These are phyloP conservation scores for Geranium rotundifolium DNA, from an alignment of 345 rosid genomes.

Conservation along the genomic window DNA sequence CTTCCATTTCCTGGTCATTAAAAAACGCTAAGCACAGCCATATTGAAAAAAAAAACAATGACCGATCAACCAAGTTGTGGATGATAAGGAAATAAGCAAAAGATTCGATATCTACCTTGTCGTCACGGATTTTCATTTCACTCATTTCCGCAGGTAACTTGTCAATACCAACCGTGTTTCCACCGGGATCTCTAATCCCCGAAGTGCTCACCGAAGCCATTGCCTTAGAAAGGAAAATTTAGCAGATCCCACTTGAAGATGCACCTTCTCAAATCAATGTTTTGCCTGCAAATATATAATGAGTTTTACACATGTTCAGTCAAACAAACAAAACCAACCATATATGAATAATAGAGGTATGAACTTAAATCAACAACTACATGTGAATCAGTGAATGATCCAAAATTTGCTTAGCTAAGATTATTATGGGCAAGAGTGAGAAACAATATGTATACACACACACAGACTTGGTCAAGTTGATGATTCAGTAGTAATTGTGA, in stretches of 20 bases:
- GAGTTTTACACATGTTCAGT: too few species aligned
- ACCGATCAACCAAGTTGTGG: background rate
- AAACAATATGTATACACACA: too few species aligned
- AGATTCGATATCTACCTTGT: slow-evolving; percentile 13
- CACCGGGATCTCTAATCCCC: slow-evolving; percentile 22
- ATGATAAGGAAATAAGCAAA: background rate
- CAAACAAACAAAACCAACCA: too few species aligned
- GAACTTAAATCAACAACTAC: too few species aligned
- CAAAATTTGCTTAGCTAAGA: too few species aligned
- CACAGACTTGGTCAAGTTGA: too few species aligned
- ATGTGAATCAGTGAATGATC: too few species aligned
- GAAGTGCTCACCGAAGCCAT: slow-evolving; percentile 31
- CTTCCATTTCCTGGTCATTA: slow-evolving; percentile 80
- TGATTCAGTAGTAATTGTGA: too few species aligned
- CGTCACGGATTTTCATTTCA: slow-evolving; percentile 39
- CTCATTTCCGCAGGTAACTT: slow-evolving; percentile 33
- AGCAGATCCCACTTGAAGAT: background rate
- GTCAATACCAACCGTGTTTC: slow-evolving; percentile 21
- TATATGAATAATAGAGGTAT: too few species aligned
- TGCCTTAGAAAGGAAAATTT: background rate
- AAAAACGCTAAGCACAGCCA: background rate
- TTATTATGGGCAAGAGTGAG: too few species aligned
- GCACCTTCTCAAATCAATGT: background rate
- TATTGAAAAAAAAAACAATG: background rate
- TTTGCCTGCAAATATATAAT: background rate